Evolutionary conservation across 306 rosid species (phyloP), one percentile per base, ranked within the genome.

Genomic region (Comarum palustre): DNA sequence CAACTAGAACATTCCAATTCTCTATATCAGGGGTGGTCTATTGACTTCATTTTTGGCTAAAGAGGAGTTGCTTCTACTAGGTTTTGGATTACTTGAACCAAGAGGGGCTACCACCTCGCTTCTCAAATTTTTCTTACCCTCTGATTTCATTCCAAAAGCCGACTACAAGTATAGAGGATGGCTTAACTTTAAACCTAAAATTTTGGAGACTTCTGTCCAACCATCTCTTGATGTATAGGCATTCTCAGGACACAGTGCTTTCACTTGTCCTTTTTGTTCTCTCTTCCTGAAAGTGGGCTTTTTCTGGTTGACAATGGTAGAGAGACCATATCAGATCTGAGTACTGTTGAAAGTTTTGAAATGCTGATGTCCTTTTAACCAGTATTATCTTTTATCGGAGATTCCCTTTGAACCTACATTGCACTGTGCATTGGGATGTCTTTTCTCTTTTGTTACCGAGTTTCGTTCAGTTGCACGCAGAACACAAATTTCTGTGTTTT

Each of bases 191-290:
- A 72, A 79, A 77, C 86, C 82, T 74, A 71, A 87, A 87, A 74
- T 88, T 90, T 90, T 90, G 90, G 85, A 64, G 85, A 83, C 78
- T 76, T 69, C 55, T 82, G 81, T 79, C 76, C 82, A 77, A 75
- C 66, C 15, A n/a, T 69, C 25, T 79, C 70, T 73, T 75, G 58
- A 66, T 84, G 85, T 84, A 85, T 72, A 72, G 73, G 82, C 73
- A 59, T 62, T 77, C 77, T 83, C 57, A 50, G 45, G 78, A 73
- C 59, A 57, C 71, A 34, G 75, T 70, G 71, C 73, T 57, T 50
- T 81, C 71, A 70, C 76, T 71, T 78, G 47, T 17, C 73, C 25
- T 14, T 42, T 14, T 51, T 71, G 70, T 63, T 29, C 55, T 27
- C 72, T 51, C 32, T 64, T 82, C 47, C 42, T 22, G 62, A 11